These are phyloP conservation scores for Botrytis byssoidea DNA, from an alignment of 2,329 filamentous ascomycete genomes.

Conservation along the genomic window DNA sequence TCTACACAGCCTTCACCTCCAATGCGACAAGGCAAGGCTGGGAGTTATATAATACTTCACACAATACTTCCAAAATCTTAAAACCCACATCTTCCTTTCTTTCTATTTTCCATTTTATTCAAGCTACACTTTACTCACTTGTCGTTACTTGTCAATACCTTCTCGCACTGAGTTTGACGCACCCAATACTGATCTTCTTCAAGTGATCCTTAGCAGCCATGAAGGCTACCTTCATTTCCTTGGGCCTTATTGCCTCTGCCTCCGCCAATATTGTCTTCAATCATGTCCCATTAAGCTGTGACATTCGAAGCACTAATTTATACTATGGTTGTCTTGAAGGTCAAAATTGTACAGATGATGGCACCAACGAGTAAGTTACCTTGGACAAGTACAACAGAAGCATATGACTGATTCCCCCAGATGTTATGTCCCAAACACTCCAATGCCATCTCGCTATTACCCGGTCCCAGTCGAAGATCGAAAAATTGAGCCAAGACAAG, in stretches of 20 bases:
- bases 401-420: constrained; percentile 24
- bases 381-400: neutral
- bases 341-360: constrained; percentile 32
- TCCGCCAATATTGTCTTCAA: constrained; percentile 50
- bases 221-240: constrained; percentile 33
- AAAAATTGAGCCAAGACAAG: constrained; percentile 35
- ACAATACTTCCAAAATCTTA: neutral
- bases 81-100: no score
- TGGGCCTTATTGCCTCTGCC: constrained; percentile 40
- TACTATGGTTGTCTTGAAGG: constrained; percentile 39
- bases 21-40: constrained; percentile 3
- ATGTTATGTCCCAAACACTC: constrained; percentile 29
- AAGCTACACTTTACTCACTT: neutral
- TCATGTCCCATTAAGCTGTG: constrained; percentile 47
- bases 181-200: constrained; percentile 12
- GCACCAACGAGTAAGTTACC: constrained; percentile 29
- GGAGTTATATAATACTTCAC: constrained; percentile 10
- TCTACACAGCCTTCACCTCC: neutral
- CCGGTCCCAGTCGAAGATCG: neutral
- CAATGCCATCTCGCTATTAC: constrained; percentile 16
- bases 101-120: neutral
- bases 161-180: neutral
- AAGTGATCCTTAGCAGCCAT: constrained; percentile 30
- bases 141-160: neutral
- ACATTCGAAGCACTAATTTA: constrained; percentile 33